Percentiles rank a stretch among this genome's conserved stretches.
These are phyloP conservation scores for button mushroom (Agaricus bisporus) DNA, from an alignment of 768 basidiomycete genomes.

Conservation along the genomic window DNA sequence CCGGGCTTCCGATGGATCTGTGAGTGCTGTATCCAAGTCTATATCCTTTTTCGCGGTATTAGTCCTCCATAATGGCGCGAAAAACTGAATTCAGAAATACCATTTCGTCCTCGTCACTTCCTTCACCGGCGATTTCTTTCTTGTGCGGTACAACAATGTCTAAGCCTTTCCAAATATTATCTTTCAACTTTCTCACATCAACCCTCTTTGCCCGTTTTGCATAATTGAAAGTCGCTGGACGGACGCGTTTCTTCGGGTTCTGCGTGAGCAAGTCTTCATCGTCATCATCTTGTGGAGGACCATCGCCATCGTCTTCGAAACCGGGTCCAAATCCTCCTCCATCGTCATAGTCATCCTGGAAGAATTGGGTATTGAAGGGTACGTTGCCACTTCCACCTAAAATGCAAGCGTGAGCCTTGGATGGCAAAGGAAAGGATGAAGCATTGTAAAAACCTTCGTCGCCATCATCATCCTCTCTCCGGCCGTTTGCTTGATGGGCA, in stretches of 20 bases:
- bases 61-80: background rate
- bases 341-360: slow-evolving; percentile 88
- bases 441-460: slow-evolving; percentile 52
- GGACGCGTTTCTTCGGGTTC: slow-evolving; percentile 66
- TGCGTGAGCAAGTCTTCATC: slow-evolving; percentile 88
- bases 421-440: background rate
- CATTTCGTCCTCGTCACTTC: slow-evolving; percentile 43
- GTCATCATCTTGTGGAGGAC: slow-evolving; percentile 24
- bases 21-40: slow-evolving; percentile 25
- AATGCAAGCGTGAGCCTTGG: slow-evolving; percentile 5
- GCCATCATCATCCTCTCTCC: slow-evolving; percentile 25
- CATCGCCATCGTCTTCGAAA: slow-evolving; percentile 38
- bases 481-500: slow-evolving; percentile 65
- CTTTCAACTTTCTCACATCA: slow-evolving; percentile 94
- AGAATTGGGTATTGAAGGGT: slow-evolving; percentile 95
- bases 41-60: slow-evolving; percentile 39
- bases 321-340: slow-evolving; percentile 59
- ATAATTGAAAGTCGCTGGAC: slow-evolving; percentile 89
- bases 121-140: slow-evolving; percentile 28
- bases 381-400: slow-evolving; percentile 46
- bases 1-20: slow-evolving; percentile 61
- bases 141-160: slow-evolving; percentile 60
- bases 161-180: slow-evolving; percentile 94
- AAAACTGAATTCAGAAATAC: slow-evolving; percentile 26
- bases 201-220: slow-evolving; percentile 94